Percentiles rank a stretch among this genome's conserved stretches.
Evolutionary conservation across 768 basidiomycete genomes (phyloP).

Genomic region (Inosperma sp.): DNA sequence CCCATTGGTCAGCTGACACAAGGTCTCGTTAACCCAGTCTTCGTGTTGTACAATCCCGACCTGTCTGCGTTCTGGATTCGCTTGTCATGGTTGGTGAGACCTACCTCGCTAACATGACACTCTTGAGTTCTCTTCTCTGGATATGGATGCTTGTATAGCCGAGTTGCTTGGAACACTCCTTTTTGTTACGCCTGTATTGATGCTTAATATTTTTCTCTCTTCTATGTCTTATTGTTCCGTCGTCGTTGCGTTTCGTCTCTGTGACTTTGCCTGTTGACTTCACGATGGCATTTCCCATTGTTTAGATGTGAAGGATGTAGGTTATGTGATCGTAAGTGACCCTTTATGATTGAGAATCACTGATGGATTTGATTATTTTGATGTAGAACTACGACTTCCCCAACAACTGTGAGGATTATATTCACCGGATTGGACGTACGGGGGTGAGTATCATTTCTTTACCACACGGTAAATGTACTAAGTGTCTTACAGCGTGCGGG

Average conservation of each 20-base stretch:
- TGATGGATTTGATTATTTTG: slow-evolving; percentile 10
- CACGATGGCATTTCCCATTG: slow-evolving; percentile 17
- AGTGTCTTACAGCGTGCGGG: slow-evolving; percentile 66
- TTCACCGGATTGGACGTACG: slow-evolving; percentile 98
- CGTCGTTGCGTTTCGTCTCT: background rate
- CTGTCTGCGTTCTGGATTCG: slow-evolving; percentile 52
- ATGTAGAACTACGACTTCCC: slow-evolving; percentile 93
- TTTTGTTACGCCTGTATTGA: slow-evolving; percentile 40
- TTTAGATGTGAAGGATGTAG: slow-evolving; percentile 97
- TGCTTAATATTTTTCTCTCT: slow-evolving; percentile 34
- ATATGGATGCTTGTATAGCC: slow-evolving; percentile 30
- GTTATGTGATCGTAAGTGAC: slow-evolving; percentile 85
- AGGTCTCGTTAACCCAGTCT: slow-evolving; percentile 35
- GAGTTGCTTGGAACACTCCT: slow-evolving; percentile 47
- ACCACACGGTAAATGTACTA: slow-evolving; percentile 15
- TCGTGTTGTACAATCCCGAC: slow-evolving; percentile 44
- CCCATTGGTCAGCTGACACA: slow-evolving; percentile 28
- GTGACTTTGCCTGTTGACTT: slow-evolving; percentile 14
- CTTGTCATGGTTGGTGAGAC: slow-evolving; percentile 35
- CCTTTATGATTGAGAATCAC: background rate
- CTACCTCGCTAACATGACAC: slow-evolving; percentile 30
- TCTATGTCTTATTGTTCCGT: slow-evolving; percentile 8
- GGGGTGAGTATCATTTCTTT: slow-evolving; percentile 50
- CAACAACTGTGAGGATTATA: slow-evolving; percentile 97
- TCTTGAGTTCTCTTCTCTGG: slow-evolving; percentile 25